A percentile compares a stretch with the other conserved stretches of the same genome.
phyloP scores from a whole-genome alignment of 352 stramenopile genomes.

The Pythium dissimile region DNA sequence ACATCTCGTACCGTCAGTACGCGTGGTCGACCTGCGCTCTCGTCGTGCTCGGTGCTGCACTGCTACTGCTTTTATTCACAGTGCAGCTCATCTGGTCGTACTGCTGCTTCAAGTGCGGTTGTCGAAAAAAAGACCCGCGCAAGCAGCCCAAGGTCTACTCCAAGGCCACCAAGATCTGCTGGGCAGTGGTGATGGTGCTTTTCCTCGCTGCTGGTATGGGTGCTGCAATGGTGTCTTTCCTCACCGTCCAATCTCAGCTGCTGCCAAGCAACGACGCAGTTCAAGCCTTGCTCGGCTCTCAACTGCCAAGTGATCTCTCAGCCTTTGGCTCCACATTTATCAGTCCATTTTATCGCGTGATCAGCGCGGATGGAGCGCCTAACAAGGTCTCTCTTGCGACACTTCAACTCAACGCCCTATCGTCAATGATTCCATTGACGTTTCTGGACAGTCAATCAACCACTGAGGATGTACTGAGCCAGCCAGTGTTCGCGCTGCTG shows the following conservation, averaged over 20 bases:
- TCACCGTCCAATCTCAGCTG: conserved; percentile 31
- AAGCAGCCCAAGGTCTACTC: conserved; percentile 47
- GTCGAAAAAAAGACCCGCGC: conserved; percentile 35
- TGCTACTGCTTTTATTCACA: conserved; percentile 36
- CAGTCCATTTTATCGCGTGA: conserved; percentile 29
- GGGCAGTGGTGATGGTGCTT: conserved; percentile 31
- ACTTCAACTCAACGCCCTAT: conserved; percentile 25
- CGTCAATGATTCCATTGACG: conserved; percentile 30
- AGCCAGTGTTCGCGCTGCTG: conserved; percentile 42
- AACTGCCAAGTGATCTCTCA: conserved; percentile 26
- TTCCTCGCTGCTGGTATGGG: conserved; percentile 23
- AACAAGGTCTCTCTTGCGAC: conserved; percentile 10
- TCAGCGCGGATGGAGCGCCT: conserved; percentile 18
- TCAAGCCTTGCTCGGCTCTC: conserved; percentile 22
- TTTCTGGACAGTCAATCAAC: conserved; percentile 53
- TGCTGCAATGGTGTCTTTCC: conserved; percentile 28
- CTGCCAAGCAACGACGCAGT: conserved; percentile 26
- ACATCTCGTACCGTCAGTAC: conserved; percentile 43
- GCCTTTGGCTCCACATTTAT: conserved; percentile 40
- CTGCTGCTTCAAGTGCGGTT: conserved; percentile 51
- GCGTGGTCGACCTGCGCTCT: conserved; percentile 34
- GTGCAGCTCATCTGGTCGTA: conserved; percentile 42
- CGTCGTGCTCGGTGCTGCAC: conserved; percentile 20
- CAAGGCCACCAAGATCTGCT: conserved; percentile 41
- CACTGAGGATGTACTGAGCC: conserved; percentile 25